These are phyloP conservation scores for Stipa capillata DNA, from an alignment of 176 grass and related monocot species.

Conservation along the genomic window DNA sequence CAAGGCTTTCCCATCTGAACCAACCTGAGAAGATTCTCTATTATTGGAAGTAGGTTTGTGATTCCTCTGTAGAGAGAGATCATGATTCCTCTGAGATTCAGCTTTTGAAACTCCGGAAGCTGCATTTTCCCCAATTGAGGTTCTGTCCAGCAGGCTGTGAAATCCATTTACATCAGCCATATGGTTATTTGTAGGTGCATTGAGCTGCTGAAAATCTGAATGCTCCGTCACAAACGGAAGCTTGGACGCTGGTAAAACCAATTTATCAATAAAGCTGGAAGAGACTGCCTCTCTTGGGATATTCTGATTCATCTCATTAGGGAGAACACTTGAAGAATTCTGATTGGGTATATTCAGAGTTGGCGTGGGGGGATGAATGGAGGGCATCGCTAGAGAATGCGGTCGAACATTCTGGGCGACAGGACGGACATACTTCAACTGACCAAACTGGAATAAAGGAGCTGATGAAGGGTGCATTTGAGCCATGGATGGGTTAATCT, in stretches of 20 bases:
- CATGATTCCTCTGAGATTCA: conserved; percentile 30
- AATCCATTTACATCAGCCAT: conserved; percentile 38
- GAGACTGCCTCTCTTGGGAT: conserved; percentile 22
- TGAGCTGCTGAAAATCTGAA: conserved; percentile 32
- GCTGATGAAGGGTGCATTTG: conserved; percentile 54
- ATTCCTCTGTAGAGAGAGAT: conserved; percentile 29
- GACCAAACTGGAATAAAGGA: conserved; percentile 91
- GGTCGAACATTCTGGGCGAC: conserved; percentile 36
- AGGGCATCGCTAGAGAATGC: conserved; percentile 31
- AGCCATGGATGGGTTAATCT: conserved; percentile 47
- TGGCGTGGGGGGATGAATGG: conserved; percentile 33
- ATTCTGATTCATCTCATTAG: conserved; percentile 31
- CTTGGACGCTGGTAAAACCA: background rate
- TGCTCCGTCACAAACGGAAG: background rate
- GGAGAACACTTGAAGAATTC: conserved; percentile 38
- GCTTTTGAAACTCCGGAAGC: conserved; percentile 5
- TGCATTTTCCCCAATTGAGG: conserved; percentile 7
- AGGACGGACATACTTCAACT: conserved; percentile 62
- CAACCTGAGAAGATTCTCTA: conserved; percentile 46
- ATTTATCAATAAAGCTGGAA: conserved; percentile 26
- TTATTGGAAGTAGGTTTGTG: conserved; percentile 29
- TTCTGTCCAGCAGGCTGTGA: conserved; percentile 14
- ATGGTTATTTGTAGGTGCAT: conserved; percentile 21
- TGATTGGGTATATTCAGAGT: conserved; percentile 45
- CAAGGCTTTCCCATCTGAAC: conserved; percentile 33